Evolutionary conservation across 768 basidiomycete genomes (phyloP), one percentile per base, ranked within the genome.

Genomic region (Symmetrospora coprosmae): DNA sequence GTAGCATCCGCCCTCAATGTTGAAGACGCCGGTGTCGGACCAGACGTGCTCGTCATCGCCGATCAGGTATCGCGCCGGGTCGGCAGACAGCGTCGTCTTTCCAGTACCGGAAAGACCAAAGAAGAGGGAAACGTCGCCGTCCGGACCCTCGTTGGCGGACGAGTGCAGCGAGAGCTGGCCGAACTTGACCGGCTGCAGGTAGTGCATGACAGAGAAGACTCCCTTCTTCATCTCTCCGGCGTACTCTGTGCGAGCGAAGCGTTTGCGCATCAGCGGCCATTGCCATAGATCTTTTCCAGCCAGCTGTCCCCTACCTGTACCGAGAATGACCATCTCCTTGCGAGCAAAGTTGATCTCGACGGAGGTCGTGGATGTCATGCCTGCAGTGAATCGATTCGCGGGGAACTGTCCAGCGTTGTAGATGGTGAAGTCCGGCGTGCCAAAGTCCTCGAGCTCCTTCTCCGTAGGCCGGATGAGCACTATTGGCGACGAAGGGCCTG

Each of bases 281-380:
- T n/a, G n/a, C n/a, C n/a, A n/a, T n/a, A n/a, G n/a, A n/a, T n/a
- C n/a, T n/a, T n/a, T n/a, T n/a, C n/a, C n/a, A n/a, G n/a, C n/a
- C n/a, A n/a, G n/a, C n/a, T n/a, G n/a, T n/a, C n/a, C 11, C 16
- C 48, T 51, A 51, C 43, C 70, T 45, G 71, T 72, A 14, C 75
- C 92, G 68, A 99, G 87, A 71, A 99, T 97, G 70, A 99, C 92
- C 94, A 99, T 99, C 75, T 99, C 94, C 89, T 90, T 94, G 38
- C 94, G 87, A 79, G 94, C 94, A 76, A 99, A 97, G 81, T 99
- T 99, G 78, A 99, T 88, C 76, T 96, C 92, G 49, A 99, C 92
- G 2, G 91, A 94, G 5, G 94, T 97, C 30, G 90, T 87, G 9
- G 90, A 94, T 64, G 88, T 92, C 94, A 97, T 97, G 74, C 94